phyloP scores from a whole-genome alignment of 176 grass and related monocot species.

The Raddia distichophylla region DNA sequence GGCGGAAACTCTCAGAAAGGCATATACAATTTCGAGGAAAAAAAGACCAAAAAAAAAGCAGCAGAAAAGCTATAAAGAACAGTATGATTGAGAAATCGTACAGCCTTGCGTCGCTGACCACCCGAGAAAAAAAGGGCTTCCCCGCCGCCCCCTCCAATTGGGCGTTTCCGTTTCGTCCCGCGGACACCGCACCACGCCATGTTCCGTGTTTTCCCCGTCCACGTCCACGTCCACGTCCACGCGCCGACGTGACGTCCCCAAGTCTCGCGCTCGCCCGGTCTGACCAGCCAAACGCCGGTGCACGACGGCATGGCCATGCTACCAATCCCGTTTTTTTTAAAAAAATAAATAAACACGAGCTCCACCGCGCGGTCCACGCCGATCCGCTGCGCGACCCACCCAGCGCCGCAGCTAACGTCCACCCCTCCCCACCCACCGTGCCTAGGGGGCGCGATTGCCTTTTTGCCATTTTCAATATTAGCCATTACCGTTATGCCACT shows the following conservation, averaged over 20 bases:
- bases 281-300: background rate
- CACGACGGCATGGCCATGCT: background rate
- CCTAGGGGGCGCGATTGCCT: no score
- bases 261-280: background rate
- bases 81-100: background rate
- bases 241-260: background rate
- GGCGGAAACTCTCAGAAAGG: no score
- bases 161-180: constrained; percentile 48
- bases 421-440: no score
- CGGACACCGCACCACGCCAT: background rate
- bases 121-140: background rate
- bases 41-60: background rate
- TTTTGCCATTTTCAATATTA: no score
- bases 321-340: no score
- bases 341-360: no score
- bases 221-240: background rate
- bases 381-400: no score
- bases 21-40: background rate
- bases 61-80: background rate
- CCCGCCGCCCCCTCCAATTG: background rate
- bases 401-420: no score
- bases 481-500: no score
- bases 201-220: constrained; percentile 4
- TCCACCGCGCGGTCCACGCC: no score
- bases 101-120: background rate